These are phyloP conservation scores for Colletotrichum sp. DNA, from an alignment of 2,329 filamentous ascomycete species.

Conservation along the genomic window DNA sequence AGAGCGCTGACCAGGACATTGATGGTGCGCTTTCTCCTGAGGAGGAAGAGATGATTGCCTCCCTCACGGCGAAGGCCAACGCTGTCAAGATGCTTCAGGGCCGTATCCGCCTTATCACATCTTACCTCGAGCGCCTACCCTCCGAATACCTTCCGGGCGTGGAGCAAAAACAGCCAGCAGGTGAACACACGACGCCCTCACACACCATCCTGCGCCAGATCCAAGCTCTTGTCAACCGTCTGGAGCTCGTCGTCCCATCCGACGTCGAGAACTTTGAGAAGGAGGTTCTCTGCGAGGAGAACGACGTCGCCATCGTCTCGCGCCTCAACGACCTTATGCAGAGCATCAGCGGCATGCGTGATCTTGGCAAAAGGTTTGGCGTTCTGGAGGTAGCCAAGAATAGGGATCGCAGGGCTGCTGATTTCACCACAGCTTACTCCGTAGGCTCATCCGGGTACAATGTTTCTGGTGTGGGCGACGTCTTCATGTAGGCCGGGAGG, in stretches of 20 bases:
- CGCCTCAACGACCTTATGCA: constrained; percentile 79
- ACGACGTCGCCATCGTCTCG: constrained; percentile 81
- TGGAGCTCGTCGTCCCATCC: constrained; percentile 80
- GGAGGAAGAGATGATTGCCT: constrained; percentile 66
- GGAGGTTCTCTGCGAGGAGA: constrained; percentile 78
- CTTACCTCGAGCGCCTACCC: constrained; percentile 79
- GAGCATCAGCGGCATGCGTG: constrained; percentile 72
- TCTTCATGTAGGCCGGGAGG: constrained; percentile 23
- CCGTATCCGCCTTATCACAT: constrained; percentile 72
- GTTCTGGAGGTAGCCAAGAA: constrained; percentile 54
- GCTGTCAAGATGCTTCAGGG: constrained; percentile 92
- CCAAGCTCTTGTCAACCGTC: constrained; percentile 81
- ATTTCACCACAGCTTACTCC: not conserved
- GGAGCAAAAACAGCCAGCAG: constrained; percentile 33
- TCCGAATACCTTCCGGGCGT: constrained; percentile 63
- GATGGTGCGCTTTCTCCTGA: constrained; percentile 54
- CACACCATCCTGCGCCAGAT: constrained; percentile 85
- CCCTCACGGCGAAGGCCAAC: constrained; percentile 86
- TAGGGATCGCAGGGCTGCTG: constrained; percentile 13
- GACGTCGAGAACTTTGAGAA: constrained; percentile 68
- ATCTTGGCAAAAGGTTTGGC: constrained; percentile 76
- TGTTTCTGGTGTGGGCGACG: constrained; percentile 26
- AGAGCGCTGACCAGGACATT: constrained; percentile 31
- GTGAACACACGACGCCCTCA: constrained; percentile 52
- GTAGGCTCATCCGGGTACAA: constrained; percentile 21